Base-by-base conservation (phyloP, 148 eudicot species). In the Bassia scoparia region DNA sequence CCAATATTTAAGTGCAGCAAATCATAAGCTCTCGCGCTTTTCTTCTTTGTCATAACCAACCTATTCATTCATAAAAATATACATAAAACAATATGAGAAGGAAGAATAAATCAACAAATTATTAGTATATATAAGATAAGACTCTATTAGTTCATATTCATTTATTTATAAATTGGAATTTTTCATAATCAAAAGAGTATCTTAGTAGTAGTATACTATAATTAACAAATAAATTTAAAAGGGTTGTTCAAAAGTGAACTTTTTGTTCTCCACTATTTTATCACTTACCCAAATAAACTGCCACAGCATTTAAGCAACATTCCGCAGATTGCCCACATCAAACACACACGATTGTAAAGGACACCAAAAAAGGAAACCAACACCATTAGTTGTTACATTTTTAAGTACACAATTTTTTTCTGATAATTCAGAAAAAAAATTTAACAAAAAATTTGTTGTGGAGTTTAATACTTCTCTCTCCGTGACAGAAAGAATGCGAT, bases 11-110 rank as follows among this genome's bases (percentile, higher is more conserved):
- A 95, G 68, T 72, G 98, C 98, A 66, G 98, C 98, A 91, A 88
- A 88, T 95, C 98, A 84, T 95, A 95, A 58, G 98, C 82, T 77
- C 97, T 79, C 35, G 97, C 49, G 98, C 98, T 71, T 95, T n/a
- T 95, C 98, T 87, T 95, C 98, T 81, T 88, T 95, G 77, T 95
- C 98, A 84, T 91, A 95, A 48, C 98, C 98, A n/a, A 70, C 98
- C 97, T 91, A 73, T 53, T 37, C 9, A 41, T 8, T 8, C 46
- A 41, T 41, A 77, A 29, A 62, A 44, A 60, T 18, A 66, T 7
- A 66, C n/a, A 38, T 30, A 61, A 77, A n/a, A 60, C n/a, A 74
- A 62, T 3, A 62, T 49, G 17, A 78, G 55, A 4, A 4, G 11
- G 44, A 41, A 26, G 76, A 78, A 78, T 72, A 78, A 66, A 58